Percentiles rank a stretch among this genome's conserved stretches.
Conservation (phyloP, 2,329 filamentous ascomycete species). For the Paracoccidioides brasiliensis region DNA sequence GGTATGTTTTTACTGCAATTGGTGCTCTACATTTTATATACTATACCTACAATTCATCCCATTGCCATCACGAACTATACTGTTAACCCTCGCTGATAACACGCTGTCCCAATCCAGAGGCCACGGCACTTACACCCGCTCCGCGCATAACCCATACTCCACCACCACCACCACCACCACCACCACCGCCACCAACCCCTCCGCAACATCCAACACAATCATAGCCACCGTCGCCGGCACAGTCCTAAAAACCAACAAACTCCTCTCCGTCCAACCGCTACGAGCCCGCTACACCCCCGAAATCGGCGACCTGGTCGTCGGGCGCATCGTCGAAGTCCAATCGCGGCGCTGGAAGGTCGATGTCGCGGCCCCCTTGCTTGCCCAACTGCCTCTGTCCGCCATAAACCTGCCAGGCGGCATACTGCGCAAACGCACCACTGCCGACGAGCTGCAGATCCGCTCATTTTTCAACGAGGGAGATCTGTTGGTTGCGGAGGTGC, state of each 20-base stretch:
- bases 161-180: slow-evolving; percentile 40
- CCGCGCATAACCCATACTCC: slow-evolving; percentile 33
- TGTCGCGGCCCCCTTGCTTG: slow-evolving; percentile 75
- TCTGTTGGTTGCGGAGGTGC: slow-evolving; percentile 85
- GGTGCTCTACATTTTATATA: not conserved
- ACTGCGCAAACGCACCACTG: slow-evolving; percentile 77
- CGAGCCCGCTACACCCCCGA: slow-evolving; percentile 89
- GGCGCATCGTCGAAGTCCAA: slow-evolving; percentile 90
- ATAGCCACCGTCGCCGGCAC: slow-evolving; percentile 83
- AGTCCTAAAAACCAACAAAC: slow-evolving; percentile 87
- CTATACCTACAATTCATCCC: not conserved
- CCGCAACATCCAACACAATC: slow-evolving; percentile 47
- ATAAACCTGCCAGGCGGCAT: slow-evolving; percentile 96
- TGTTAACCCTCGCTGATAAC: slow-evolving; percentile 7
- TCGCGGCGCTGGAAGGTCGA: slow-evolving; percentile 89
- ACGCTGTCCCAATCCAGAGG: slow-evolving; percentile 42
- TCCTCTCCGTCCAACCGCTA: slow-evolving; percentile 79
- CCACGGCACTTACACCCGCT: slow-evolving; percentile 73
- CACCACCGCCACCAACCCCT: slow-evolving; percentile 28
- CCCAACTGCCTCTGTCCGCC: slow-evolving; percentile 67
- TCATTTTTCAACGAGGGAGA: slow-evolving; percentile 97
- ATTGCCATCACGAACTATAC: not conserved
- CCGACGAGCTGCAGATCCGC: slow-evolving; percentile 92
- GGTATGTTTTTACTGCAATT: slow-evolving; percentile 28
- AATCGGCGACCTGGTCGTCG: slow-evolving; percentile 90